A percentile compares a stretch with the other conserved stretches of the same genome.
Conservation (phyloP, 257 asterid genomes). For the Lavandula angustifolia region DNA sequence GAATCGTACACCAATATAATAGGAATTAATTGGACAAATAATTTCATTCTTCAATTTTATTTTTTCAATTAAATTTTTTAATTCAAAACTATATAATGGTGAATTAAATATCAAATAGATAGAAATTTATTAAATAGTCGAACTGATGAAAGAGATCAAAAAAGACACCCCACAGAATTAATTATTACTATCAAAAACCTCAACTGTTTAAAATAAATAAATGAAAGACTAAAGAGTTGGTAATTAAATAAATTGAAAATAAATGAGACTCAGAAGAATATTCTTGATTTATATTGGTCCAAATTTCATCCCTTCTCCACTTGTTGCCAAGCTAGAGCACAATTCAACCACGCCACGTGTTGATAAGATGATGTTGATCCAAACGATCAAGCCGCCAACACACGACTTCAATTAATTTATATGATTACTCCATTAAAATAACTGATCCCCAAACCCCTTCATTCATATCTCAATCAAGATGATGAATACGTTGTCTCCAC, state of each 20-base stretch:
- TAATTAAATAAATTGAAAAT: no score
- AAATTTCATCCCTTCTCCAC: background rate
- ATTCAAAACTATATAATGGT: no score
- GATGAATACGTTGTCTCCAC: background rate
- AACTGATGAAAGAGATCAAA: no score
- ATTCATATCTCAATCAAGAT: conserved; percentile 17
- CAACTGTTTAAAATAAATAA: no score
- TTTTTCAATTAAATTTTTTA: no score
- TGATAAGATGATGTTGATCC: conserved; percentile 42
- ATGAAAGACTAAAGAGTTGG: background rate
- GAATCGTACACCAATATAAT: no score
- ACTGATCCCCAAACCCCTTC: background rate
- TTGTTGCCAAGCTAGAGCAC: conserved; percentile 16
- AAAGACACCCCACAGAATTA: no score
- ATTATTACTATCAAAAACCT: no score
- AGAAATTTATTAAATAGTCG: no score
- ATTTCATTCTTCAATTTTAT: no score
- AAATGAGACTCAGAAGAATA: conserved; percentile 20
- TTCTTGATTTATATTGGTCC: conserved; percentile 30
- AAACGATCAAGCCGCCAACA: conserved; percentile 15
- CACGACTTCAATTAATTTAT: conserved; percentile 21
- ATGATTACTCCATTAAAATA: conserved; percentile 18
- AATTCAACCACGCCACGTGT: conserved; percentile 44
- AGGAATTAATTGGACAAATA: no score
- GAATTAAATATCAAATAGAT: no score